A percentile compares a stretch with the other conserved stretches of the same genome.
Conservation (phyloP, 768 basidiomycete species). For the Amanita fuliginea region DNA sequence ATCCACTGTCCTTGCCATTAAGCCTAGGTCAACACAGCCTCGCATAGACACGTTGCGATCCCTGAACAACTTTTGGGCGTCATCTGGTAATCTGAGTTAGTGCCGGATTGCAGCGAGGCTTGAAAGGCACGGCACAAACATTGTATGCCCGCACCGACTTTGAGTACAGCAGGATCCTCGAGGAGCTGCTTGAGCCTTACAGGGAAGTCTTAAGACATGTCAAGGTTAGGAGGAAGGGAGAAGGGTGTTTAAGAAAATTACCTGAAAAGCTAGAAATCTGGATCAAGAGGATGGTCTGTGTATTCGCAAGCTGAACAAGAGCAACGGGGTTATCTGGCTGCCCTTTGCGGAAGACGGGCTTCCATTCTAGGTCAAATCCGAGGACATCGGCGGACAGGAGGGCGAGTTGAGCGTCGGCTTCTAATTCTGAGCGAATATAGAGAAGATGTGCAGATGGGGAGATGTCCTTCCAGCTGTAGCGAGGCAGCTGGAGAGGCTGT, state of each 20-base stretch:
- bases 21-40: conserved; percentile 58
- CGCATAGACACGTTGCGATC: conserved; percentile 32
- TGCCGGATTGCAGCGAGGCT: conserved; percentile 1
- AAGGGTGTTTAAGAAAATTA: conserved; percentile 14
- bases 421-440: conserved; percentile 23
- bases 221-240: conserved; percentile 2
- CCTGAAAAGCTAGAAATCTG: conserved; percentile 54
- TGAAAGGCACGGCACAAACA: conserved; percentile 24
- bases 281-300: conserved; percentile 44
- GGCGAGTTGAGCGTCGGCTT: conserved; percentile 21
- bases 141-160: conserved; percentile 70
- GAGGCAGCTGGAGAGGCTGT: conserved; percentile 14
- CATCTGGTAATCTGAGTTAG: conserved; percentile 30
- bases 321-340: conserved; percentile 55
- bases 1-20: conserved; percentile 62
- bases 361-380: conserved; percentile 80
- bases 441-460: conserved; percentile 19
- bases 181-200: conserved; percentile 39
- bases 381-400: conserved; percentile 22
- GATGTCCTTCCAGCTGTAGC: conserved; percentile 26
- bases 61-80: conserved; percentile 52
- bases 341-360: conserved; percentile 46
- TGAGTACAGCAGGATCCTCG: conserved; percentile 39
- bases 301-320: conserved; percentile 60
- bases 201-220: conserved; percentile 37